Evolutionary conservation across 169 alveolate genomes (phyloP).

Genomic region (Plasmodium yoelii): DNA sequence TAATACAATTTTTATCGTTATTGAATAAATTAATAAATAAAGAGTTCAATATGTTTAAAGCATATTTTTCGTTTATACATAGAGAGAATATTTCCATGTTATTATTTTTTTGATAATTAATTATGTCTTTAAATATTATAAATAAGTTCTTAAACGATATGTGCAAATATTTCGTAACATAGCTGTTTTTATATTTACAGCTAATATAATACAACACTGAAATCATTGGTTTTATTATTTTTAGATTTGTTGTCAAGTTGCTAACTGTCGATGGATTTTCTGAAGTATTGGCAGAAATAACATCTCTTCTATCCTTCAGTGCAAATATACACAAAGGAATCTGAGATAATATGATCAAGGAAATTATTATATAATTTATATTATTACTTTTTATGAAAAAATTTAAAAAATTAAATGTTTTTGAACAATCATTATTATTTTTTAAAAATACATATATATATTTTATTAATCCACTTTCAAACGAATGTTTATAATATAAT

Average conservation of each 20-base stretch:
- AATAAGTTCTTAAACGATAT: slow-evolving; percentile 43
- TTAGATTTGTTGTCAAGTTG: slow-evolving; percentile 13
- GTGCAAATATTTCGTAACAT: slow-evolving; percentile 54
- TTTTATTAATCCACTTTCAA: slow-evolving; percentile 65
- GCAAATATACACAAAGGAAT: slow-evolving; percentile 18
- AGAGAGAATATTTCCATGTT: slow-evolving; percentile 15
- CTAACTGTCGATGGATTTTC: too few relatives aligned
- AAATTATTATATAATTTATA: slow-evolving; percentile 59
- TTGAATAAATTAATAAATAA: slow-evolving; percentile 26
- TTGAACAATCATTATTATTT: slow-evolving; percentile 17
- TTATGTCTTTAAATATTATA: slow-evolving; percentile 42
- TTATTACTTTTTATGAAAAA: slow-evolving; percentile 34
- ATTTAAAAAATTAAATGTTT: slow-evolving; percentile 31
- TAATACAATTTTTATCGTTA: slow-evolving; percentile 23
- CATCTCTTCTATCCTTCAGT: too few relatives aligned
- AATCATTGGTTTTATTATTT: slow-evolving; percentile 40
- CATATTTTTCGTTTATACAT: slow-evolving; percentile 49
- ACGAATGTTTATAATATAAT: slow-evolving; percentile 58
- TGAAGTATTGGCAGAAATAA: too few relatives aligned
- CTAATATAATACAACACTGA: slow-evolving; percentile 21
- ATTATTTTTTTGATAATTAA: slow-evolving; percentile 18
- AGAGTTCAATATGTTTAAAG: slow-evolving; percentile 55
- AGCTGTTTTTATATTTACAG: slow-evolving; percentile 24
- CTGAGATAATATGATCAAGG: slow-evolving; percentile 53
- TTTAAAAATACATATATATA: slow-evolving; percentile 51